Evolutionary conservation across 2,329 filamentous ascomycete genomes (phyloP).

Genomic region (Fonsecaea multimorphosa): DNA sequence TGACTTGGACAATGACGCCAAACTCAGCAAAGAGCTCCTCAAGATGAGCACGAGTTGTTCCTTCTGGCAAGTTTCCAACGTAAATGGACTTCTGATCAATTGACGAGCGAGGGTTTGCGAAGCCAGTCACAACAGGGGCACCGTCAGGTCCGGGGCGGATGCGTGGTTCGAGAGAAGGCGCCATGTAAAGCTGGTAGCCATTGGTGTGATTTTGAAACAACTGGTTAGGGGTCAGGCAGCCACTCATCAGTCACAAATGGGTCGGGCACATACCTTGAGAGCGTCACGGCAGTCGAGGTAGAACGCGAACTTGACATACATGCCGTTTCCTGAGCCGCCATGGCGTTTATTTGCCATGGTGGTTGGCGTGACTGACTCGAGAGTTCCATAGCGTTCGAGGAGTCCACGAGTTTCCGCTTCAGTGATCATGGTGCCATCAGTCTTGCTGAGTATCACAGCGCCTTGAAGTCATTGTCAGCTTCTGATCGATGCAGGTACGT

Average conservation of each 20-base stretch:
- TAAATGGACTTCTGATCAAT: conserved; percentile 38
- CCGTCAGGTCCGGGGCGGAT: conserved; percentile 12
- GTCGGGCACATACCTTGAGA: conserved; percentile 29
- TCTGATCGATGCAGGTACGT: neutral
- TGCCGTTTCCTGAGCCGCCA: conserved; percentile 22
- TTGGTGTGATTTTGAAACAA: conserved; percentile 27
- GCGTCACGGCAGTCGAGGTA: conserved; percentile 40
- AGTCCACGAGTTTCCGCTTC: conserved; percentile 33
- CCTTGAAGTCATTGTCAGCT: conserved; percentile 29
- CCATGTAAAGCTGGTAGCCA: conserved; percentile 30
- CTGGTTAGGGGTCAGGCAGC: conserved; percentile 21
- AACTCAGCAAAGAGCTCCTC: conserved; percentile 30
- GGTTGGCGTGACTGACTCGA: conserved; percentile 31
- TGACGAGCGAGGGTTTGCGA: conserved; percentile 25
- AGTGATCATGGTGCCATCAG: conserved; percentile 30
- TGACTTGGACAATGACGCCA: conserved; percentile 35
- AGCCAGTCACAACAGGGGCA: conserved; percentile 25
- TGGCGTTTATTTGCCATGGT: conserved; percentile 16
- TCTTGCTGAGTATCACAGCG: conserved; percentile 34
- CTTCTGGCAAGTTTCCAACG: conserved; percentile 38
- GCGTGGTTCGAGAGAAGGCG: conserved; percentile 32
- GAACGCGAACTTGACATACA: conserved; percentile 39
- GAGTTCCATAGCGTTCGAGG: conserved; percentile 35
- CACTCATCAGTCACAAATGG: too few relatives aligned
- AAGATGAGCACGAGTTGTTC: conserved; percentile 29